Conservation (phyloP, 2,329 filamentous ascomycete species). For the Fusarium virguliforme region DNA sequence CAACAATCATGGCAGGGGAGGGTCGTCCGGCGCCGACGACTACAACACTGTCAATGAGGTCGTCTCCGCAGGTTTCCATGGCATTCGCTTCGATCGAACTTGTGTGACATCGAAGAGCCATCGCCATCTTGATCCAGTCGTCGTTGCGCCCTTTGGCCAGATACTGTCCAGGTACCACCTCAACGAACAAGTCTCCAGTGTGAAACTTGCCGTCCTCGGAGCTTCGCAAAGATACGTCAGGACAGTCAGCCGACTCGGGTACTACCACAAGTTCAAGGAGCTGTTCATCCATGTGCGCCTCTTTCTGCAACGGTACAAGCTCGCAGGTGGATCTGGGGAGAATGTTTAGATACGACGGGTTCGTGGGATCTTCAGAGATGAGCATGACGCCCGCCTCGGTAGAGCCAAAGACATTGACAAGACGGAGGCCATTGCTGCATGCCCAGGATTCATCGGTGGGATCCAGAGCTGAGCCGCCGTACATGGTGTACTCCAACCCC, state of each 20-base stretch:
- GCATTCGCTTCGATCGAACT: slow-evolving; percentile 42
- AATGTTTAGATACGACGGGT: slow-evolving; percentile 11
- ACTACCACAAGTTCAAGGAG: slow-evolving; percentile 36
- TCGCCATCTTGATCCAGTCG: slow-evolving; percentile 50
- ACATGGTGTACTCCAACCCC: slow-evolving; percentile 14
- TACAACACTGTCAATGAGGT: slow-evolving; percentile 38
- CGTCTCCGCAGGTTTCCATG: slow-evolving; percentile 34
- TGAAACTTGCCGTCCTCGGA: slow-evolving; percentile 43
- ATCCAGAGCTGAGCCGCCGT: slow-evolving; percentile 24
- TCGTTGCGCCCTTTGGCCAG: slow-evolving; percentile 41
- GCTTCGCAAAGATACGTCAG: slow-evolving; percentile 14
- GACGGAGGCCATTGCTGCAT: slow-evolving; percentile 16
- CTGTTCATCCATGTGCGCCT: background rate
- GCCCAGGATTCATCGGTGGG: slow-evolving; percentile 33
- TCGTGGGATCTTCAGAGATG: background rate
- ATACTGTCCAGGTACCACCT: slow-evolving; percentile 41
- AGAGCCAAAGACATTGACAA: slow-evolving; percentile 33
- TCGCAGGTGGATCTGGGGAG: slow-evolving; percentile 5
- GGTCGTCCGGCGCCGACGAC: slow-evolving; percentile 42
- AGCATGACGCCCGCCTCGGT: slow-evolving; percentile 34
- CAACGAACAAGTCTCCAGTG: slow-evolving; percentile 47
- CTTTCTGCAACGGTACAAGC: slow-evolving; percentile 24
- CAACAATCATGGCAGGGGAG: slow-evolving; percentile 40
- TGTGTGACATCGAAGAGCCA: slow-evolving; percentile 42
- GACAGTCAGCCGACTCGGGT: slow-evolving; percentile 38